phyloP scores from a whole-genome alignment of 345 rosid genomes.

The Camelina laxa region DNA sequence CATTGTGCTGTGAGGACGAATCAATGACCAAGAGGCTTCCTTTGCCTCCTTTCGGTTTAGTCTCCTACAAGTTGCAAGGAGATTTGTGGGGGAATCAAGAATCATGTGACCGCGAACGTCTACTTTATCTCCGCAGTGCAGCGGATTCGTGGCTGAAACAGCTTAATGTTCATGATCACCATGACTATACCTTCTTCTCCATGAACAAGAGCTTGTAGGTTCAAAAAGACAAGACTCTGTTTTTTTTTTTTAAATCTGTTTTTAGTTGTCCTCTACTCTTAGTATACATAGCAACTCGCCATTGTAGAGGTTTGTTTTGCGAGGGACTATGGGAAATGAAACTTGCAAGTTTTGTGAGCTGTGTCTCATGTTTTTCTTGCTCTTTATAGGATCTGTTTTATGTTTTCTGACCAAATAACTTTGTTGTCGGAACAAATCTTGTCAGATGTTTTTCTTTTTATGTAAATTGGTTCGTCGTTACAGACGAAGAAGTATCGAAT shows the following conservation, averaged over 20 bases:
- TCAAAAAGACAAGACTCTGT: background rate
- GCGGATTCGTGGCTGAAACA: conserved; percentile 91
- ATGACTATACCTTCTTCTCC: conserved; percentile 61
- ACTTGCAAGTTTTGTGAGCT: background rate
- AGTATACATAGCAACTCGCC: conserved; percentile 12
- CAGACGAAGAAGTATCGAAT: conserved; percentile 7
- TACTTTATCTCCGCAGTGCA: conserved; percentile 53
- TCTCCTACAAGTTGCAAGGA: conserved; percentile 71
- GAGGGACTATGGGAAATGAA: no score
- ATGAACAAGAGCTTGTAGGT: conserved; percentile 41
- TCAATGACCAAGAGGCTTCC: conserved; percentile 35
- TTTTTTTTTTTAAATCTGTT: background rate
- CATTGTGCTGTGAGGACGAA: conserved; percentile 38
- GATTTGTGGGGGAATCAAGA: conserved; percentile 62
- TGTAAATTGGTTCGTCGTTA: background rate
- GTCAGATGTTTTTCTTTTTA: background rate
- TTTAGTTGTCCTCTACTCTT: background rate
- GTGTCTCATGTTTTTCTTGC: background rate
- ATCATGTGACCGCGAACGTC: conserved; percentile 49
- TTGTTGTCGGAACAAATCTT: conserved; percentile 8
- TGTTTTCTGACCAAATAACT: conserved; percentile 5
- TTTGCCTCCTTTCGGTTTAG: conserved; percentile 72
- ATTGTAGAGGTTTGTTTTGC: background rate
- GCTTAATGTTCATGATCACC: conserved; percentile 62
- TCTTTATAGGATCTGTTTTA: background rate